Conservation (phyloP, 768 basidiomycete species). For the Leucocoprinus leucothites region DNA sequence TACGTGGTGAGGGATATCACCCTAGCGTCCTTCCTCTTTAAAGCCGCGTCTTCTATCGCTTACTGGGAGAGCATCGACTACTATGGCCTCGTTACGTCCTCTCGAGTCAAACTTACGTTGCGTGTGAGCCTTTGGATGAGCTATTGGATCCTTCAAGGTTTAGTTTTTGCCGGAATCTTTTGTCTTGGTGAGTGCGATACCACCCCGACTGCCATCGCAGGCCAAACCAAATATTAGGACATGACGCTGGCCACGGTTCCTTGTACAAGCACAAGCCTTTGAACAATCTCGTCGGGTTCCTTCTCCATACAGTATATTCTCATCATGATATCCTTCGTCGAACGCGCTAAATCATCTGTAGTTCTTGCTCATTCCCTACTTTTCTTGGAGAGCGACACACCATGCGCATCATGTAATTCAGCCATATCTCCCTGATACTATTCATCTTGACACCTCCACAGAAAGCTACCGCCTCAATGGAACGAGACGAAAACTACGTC, state of each 20-base stretch:
- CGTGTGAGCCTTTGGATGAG: conserved; percentile 37
- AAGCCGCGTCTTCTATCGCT: conserved; percentile 40
- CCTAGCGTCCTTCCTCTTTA: conserved; percentile 39
- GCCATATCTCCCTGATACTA: background rate
- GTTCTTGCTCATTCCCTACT: conserved; percentile 53
- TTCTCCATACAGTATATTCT: conserved; percentile 39
- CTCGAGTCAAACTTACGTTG: conserved; percentile 27
- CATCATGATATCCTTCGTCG: background rate
- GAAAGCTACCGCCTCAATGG: conserved; percentile 71
- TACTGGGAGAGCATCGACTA: conserved; percentile 36
- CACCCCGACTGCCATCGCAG: background rate
- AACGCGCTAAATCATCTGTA: conserved; percentile 18
- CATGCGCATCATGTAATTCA: conserved; percentile 59
- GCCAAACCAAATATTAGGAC: conserved; percentile 24
- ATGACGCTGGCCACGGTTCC: conserved; percentile 44
- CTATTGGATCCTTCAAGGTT: conserved; percentile 51
- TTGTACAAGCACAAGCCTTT: conserved; percentile 31
- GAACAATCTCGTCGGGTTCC: conserved; percentile 47
- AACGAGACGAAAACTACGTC: conserved; percentile 74
- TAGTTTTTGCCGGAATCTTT: conserved; percentile 50
- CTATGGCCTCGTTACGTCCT: conserved; percentile 31
- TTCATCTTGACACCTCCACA: conserved; percentile 13
- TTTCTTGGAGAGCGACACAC: conserved; percentile 68
- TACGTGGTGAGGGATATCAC: conserved; percentile 45
- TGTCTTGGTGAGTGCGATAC: conserved; percentile 38